Evolutionary conservation across 2,329 filamentous ascomycete genomes (phyloP).

Genomic region (Amylocarpus encephaloides): DNA sequence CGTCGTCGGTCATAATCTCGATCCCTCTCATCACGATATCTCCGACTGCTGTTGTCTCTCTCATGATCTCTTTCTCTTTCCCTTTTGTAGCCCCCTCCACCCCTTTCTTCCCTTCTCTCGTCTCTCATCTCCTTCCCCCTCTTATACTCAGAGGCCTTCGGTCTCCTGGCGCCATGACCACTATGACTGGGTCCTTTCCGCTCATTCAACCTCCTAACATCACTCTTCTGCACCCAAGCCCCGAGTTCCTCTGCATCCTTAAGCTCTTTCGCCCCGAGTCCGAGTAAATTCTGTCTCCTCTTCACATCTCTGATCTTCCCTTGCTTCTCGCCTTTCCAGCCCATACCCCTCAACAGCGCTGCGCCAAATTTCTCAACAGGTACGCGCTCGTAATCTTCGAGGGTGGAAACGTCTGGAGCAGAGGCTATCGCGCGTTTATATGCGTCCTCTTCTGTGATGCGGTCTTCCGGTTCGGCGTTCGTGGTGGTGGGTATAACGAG

Average conservation of each 20-base stretch:
- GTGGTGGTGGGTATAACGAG: conserved; percentile 43
- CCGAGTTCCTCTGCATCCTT: conserved; percentile 67
- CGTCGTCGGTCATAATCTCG: not conserved
- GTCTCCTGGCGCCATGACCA: conserved; percentile 39
- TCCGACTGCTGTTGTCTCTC: conserved; percentile 14
- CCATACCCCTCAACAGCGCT: conserved; percentile 85
- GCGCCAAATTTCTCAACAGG: conserved; percentile 94
- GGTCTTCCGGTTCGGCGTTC: conserved; percentile 10
- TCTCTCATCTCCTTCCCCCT: conserved; percentile 26
- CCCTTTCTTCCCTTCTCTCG: conserved; percentile 23
- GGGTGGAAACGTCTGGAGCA: conserved; percentile 67
- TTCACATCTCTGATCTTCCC: conserved; percentile 59
- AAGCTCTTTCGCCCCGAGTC: conserved; percentile 81
- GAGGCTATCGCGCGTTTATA: conserved; percentile 64
- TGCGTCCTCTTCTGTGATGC: conserved; percentile 55
- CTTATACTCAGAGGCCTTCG: conserved; percentile 23
- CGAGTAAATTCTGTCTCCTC: conserved; percentile 72
- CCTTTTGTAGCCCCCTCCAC: conserved; percentile 31
- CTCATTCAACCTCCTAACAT: conserved; percentile 42
- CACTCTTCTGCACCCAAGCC: conserved; percentile 68
- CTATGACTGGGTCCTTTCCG: conserved; percentile 28
- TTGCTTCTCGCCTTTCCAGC: conserved; percentile 69
- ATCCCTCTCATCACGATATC: conserved; percentile 19
- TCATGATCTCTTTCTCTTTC: conserved; percentile 30
- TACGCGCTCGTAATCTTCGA: conserved; percentile 81